Base-by-base conservation (phyloP, 345 rosid genomes). In the Pelargonium nanum region DNA sequence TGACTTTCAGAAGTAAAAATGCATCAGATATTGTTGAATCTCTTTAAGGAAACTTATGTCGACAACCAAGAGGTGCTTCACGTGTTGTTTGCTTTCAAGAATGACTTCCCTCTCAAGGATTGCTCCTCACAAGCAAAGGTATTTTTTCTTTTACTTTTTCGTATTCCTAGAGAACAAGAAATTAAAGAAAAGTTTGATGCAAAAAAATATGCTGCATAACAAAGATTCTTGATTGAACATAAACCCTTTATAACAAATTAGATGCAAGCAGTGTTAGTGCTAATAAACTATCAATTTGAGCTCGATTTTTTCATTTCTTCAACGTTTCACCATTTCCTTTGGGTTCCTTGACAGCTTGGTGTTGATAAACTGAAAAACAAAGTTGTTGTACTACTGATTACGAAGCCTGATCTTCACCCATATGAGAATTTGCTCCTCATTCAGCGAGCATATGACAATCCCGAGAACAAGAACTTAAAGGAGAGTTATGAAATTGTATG, bases 41-140 rank as follows among this genome's bases (percentile, higher is more conserved):
- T 77, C 66, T 74, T 72, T 62, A 69, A 67, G 55, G 71, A 67
- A 65, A 62, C 72, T 50, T 83, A 69, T 53, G 22, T 30, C 22
- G 88, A 85, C 75, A 91, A 91, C 73, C 83, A 88, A 76, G 86
- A 81, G 65, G 68, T 84, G 25, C 89, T 91, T 34, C 59, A 44
- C 26, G 53, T 78, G 56, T 68, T 87, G 23, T 80, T 88, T 61
- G 73, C 87, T 22, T 64, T 69, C 13, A 78, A 74, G 67, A 77
- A 84, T 78, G 75, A 77, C 64, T 66, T 84, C 13, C 89, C 81
- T 15, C 86, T 91, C 54, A 87, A 81, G 76, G 59, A 83, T 63
- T 77, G 76, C 61, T 66, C 71, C 51, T 65, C 65, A 57, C 75
- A 77, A 72, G 82, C 66, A 75, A 75, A 77, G 81, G 83, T 80